A percentile compares a stretch with the other conserved stretches of the same genome.
Conservation (phyloP, 352 stramenopile genomes). For the Bremia lactucae region DNA sequence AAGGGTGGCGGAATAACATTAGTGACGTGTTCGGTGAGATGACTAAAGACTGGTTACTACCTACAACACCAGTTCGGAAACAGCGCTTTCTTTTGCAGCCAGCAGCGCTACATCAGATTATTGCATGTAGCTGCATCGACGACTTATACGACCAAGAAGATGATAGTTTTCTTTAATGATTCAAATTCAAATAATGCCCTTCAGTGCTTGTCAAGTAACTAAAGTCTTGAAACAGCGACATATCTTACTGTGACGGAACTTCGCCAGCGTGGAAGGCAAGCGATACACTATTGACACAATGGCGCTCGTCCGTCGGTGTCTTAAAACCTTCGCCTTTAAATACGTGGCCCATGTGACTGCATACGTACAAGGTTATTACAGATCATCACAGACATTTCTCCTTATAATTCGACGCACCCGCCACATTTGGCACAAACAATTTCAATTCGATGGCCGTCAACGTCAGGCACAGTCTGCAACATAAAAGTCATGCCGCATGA, state of each 20-base stretch:
- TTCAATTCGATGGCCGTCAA: conserved; percentile 67
- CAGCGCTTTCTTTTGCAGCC: conserved; percentile 25
- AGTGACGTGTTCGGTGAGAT: conserved; percentile 42
- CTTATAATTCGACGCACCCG: conserved; percentile 26
- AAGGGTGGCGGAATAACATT: conserved; percentile 51
- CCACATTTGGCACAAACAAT: conserved; percentile 85
- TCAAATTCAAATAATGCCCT: no score
- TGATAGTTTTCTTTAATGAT: conserved; percentile 24
- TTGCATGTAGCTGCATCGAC: conserved; percentile 31
- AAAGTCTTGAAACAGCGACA: no score
- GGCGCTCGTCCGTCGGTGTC: conserved; percentile 78
- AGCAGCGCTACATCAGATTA: conserved; percentile 38
- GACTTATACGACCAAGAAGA: conserved; percentile 42
- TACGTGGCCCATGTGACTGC: conserved; percentile 85
- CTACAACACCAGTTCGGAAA: conserved; percentile 15
- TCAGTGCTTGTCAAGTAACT: background rate
- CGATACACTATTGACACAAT: conserved; percentile 88
- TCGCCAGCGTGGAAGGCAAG: conserved; percentile 75
- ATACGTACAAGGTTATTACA: conserved; percentile 2
- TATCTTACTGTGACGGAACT: conserved; percentile 26
- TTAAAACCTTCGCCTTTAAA: conserved; percentile 86
- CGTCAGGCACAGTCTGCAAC: conserved; percentile 45
- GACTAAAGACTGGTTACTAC: conserved; percentile 46
- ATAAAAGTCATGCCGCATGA: no score
- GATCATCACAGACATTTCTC: conserved; percentile 2